Evolutionary conservation across 2,329 filamentous ascomycete species (phyloP).

Genomic region (Fusarium sp.): DNA sequence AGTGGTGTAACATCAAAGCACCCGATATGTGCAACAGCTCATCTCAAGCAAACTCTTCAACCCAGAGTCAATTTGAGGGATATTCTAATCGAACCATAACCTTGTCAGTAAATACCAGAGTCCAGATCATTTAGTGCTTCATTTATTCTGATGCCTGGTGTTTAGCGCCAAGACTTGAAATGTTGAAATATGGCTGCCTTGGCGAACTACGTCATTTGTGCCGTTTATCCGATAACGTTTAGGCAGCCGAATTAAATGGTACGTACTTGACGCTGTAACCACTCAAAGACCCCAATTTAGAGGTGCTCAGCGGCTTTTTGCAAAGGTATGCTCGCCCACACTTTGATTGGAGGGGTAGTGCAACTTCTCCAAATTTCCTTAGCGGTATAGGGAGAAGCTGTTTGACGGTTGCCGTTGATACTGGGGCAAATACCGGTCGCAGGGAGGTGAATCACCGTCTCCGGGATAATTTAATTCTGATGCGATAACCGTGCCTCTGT

Average conservation of each 20-base stretch:
- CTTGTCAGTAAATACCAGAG: not conserved
- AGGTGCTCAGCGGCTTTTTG: slow-evolving; percentile 22
- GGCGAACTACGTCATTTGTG: slow-evolving; percentile 31
- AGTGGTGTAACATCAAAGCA: slow-evolving; percentile 6
- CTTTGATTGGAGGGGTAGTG: not conserved
- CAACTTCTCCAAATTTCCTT: slow-evolving; percentile 19
- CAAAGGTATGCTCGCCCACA: not conserved
- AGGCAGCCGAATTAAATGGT: slow-evolving; percentile 32
- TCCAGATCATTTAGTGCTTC: not conserved
- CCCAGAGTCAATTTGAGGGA: slow-evolving; percentile 10
- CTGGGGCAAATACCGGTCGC: not conserved
- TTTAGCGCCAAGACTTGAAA: not conserved
- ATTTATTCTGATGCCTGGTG: slow-evolving; percentile 25
- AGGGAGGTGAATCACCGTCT: too few species aligned
- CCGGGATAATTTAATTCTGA: too few species aligned
- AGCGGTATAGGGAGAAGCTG: slow-evolving; percentile 19
- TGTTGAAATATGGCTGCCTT: slow-evolving; percentile 25
- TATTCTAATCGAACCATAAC: not conserved
- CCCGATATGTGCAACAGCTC: not conserved
- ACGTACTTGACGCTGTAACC: not conserved
- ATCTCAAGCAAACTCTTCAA: not conserved
- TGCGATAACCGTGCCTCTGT: too few species aligned
- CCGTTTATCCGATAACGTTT: slow-evolving; percentile 33
- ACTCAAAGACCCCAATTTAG: slow-evolving; percentile 12
- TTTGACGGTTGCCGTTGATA: not conserved